Evolutionary conservation across 441 rosid species (phyloP).

Genomic region (Eutrema salsugineum): DNA sequence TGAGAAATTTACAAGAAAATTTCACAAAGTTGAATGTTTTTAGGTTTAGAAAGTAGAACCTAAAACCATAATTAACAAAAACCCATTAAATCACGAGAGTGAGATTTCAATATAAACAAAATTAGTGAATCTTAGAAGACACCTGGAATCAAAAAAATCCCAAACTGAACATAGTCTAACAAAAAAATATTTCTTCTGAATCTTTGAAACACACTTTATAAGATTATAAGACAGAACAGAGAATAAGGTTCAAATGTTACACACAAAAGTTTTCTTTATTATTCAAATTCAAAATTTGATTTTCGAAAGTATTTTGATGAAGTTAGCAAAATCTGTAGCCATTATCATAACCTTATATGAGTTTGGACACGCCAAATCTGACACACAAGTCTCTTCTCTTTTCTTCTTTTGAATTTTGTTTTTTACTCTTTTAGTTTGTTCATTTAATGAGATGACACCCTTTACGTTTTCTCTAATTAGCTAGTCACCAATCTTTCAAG

Average conservation of each 20-base stretch:
- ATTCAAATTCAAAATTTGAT: not conserved
- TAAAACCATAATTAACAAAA: conserved; percentile 29
- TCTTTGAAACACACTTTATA: not conserved
- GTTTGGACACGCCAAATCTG: not conserved
- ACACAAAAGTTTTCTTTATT: not conserved
- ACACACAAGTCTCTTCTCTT: conserved; percentile 3
- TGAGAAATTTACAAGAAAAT: conserved; percentile 43
- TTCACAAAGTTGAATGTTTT: conserved; percentile 18
- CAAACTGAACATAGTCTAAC: not conserved
- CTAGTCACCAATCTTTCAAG: no score
- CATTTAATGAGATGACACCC: not conserved
- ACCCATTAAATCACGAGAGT: not conserved
- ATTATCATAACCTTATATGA: not conserved
- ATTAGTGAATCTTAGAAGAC: not conserved
- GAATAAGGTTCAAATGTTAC: not conserved
- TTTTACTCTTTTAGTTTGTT: not conserved
- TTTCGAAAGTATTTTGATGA: not conserved
- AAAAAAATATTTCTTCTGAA: not conserved
- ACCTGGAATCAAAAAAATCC: not conserved
- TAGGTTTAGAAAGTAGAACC: conserved; percentile 7
- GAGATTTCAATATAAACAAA: not conserved
- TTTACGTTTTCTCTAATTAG: not conserved
- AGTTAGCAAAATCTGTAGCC: not conserved
- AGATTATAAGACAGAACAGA: not conserved
- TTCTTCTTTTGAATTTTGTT: not conserved